Percentiles rank a stretch among this genome's conserved stretches.
Evolutionary conservation across 371 early-diverging fungal species (phyloP).

Genomic region (Phascolomyces articulosus): DNA sequence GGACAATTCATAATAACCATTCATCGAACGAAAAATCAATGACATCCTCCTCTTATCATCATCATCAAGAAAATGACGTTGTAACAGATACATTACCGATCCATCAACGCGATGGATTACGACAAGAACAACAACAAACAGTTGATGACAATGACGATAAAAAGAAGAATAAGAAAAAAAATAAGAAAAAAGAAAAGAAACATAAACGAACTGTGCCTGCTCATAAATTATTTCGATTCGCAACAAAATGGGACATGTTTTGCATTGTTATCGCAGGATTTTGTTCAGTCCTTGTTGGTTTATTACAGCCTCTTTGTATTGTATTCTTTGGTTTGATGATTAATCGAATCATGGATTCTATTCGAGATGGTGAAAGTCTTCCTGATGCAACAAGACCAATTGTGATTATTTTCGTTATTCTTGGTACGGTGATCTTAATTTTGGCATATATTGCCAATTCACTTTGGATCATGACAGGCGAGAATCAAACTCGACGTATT

Average conservation of each 20-base stretch:
- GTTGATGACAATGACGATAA: too few species aligned
- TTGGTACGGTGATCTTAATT: slow-evolving; percentile 19
- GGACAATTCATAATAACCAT: too few species aligned
- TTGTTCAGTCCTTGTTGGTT: slow-evolving; percentile 25
- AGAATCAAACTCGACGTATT: slow-evolving; percentile 41
- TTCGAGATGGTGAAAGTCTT: slow-evolving; percentile 11
- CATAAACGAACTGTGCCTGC: slow-evolving; percentile 36
- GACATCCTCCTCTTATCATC: too few species aligned
- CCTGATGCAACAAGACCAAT: slow-evolving; percentile 16
- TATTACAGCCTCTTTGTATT: slow-evolving; percentile 28
- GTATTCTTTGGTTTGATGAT: slow-evolving; percentile 27
- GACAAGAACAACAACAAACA: too few species aligned
- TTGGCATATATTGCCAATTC: slow-evolving; percentile 17
- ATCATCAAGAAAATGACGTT: too few species aligned
- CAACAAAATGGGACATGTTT: slow-evolving; percentile 59
- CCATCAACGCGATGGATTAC: too few species aligned
- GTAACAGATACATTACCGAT: too few species aligned
- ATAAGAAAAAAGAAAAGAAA: background rate
- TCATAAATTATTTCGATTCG: slow-evolving; percentile 68
- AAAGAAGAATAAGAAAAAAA: background rate
- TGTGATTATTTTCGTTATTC: slow-evolving; percentile 12
- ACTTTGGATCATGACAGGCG: slow-evolving; percentile 19
- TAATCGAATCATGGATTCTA: background rate
- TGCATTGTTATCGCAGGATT: slow-evolving; percentile 20
- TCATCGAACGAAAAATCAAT: too few species aligned